phyloP scores from a whole-genome alignment of 306 rosid genomes.

The Fragaria vesca region DNA sequence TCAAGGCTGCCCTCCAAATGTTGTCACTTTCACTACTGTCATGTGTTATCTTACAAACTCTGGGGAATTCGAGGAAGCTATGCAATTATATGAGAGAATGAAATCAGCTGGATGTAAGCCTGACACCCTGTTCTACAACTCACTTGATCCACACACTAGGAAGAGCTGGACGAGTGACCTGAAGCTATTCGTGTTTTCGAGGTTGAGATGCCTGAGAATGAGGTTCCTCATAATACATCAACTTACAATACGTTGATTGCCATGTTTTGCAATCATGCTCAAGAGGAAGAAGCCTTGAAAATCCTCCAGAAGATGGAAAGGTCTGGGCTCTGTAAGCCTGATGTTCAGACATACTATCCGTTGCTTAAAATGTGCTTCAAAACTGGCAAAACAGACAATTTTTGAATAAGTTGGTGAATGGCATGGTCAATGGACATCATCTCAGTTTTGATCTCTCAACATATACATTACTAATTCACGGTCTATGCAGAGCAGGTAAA shows the following conservation, averaged over 20 bases:
- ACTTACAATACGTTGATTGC: conserved; percentile 80
- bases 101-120: conserved; percentile 56
- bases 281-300: conserved; percentile 52
- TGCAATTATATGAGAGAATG: conserved; percentile 53
- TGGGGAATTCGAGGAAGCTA: conserved; percentile 61
- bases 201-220: conserved; percentile 53
- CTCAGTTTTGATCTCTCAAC: conserved; percentile 77
- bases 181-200: conserved; percentile 55
- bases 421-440: conserved; percentile 62
- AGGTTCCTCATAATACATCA: conserved; percentile 59
- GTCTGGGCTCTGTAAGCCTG: conserved; percentile 66
- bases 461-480: conserved; percentile 73
- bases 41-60: conserved; percentile 64
- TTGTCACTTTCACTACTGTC: conserved; percentile 66
- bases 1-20: conserved; percentile 61
- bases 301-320: conserved; percentile 58
- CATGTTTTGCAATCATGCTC: conserved; percentile 59
- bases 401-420: conserved; percentile 54
- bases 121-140: conserved; percentile 69
- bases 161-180: conserved; percentile 54
- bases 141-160: conserved; percentile 68
- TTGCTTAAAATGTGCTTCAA: conserved; percentile 75
- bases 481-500: conserved; percentile 66
- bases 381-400: conserved; percentile 40
- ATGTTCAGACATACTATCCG: conserved; percentile 74